A percentile compares a stretch with the other conserved stretches of the same genome.
phyloP scores from a whole-genome alignment of 2,329 filamentous ascomycete genomes.

The Verticillium longisporum region DNA sequence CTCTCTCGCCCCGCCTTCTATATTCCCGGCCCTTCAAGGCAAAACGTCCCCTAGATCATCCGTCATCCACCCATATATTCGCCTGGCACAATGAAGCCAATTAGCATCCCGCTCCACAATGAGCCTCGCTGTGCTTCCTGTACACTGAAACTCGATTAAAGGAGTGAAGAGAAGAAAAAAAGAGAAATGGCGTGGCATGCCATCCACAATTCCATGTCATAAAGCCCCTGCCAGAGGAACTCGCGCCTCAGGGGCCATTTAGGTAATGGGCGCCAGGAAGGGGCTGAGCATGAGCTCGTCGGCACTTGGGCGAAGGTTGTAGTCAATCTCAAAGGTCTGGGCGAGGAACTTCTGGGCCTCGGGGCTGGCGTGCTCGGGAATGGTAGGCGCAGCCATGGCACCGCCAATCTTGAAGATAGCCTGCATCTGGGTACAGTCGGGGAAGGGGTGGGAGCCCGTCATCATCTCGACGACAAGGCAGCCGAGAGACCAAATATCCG shows the following conservation, averaged over 20 bases:
- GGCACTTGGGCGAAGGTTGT: conserved; percentile 84
- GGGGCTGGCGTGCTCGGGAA: conserved; percentile 77
- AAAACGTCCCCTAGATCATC: neutral
- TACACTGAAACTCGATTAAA: neutral
- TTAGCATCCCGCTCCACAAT: neutral
- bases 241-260: conserved; percentile 10
- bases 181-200: neutral
- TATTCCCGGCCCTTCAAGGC: neutral
- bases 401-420: conserved; percentile 98
- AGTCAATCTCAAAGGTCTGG: conserved; percentile 92
- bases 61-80: neutral
- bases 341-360: conserved; percentile 79
- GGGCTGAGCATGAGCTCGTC: conserved; percentile 81
- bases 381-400: conserved; percentile 76
- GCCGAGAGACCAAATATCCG: conserved; percentile 96
- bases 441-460: conserved; percentile 92
- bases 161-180: neutral
- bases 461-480: conserved; percentile 99
- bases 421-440: conserved; percentile 92
- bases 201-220: neutral
- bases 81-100: neutral
- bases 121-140: neutral
- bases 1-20: neutral
- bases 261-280: conserved; percentile 71
- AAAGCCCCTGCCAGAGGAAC: neutral